Percentiles rank a stretch among this genome's conserved stretches.
Conservation (phyloP, 1,284 basidiomycete species). For the Crepidotus sp. region DNA sequence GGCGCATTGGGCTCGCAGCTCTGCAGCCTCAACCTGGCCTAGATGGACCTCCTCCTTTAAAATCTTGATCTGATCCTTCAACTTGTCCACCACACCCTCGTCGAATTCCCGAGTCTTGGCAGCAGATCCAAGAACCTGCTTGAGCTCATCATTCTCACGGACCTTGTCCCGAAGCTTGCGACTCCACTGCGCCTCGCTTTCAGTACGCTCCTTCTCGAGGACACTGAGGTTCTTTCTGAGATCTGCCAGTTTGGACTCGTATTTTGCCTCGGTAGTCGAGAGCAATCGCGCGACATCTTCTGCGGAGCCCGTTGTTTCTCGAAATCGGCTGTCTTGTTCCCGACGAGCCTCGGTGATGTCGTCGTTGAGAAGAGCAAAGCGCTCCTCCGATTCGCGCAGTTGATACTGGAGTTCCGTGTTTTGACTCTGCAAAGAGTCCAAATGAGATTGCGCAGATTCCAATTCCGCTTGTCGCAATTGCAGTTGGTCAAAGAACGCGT, state of each 20-base stretch:
- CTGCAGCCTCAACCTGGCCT: conserved; percentile 37
- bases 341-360: conserved; percentile 59
- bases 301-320: conserved; percentile 41
- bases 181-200: conserved; percentile 81
- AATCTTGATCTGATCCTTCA: conserved; percentile 42
- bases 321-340: conserved; percentile 41
- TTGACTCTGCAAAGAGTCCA: conserved; percentile 67
- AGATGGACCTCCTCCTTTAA: conserved; percentile 34
- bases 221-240: conserved; percentile 48
- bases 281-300: conserved; percentile 72
- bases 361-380: conserved; percentile 59
- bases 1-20: conserved; percentile 11
- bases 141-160: conserved; percentile 70
- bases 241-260: conserved; percentile 67
- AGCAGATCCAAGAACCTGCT: conserved; percentile 47
- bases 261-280: conserved; percentile 67
- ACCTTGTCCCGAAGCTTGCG: conserved; percentile 67
- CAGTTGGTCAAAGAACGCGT: conserved; percentile 71
- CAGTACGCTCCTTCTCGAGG: conserved; percentile 66
- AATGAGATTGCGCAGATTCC: conserved; percentile 69
- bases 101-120: conserved; percentile 49
- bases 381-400: conserved; percentile 70
- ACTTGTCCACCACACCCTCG: conserved; percentile 43
- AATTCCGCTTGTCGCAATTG: conserved; percentile 82
- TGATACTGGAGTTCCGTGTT: conserved; percentile 82